Evolutionary conservation across 2,329 filamentous ascomycete genomes (phyloP), one percentile per base, ranked within the genome.

Genomic region (Arthrobotrys entomopaga): DNA sequence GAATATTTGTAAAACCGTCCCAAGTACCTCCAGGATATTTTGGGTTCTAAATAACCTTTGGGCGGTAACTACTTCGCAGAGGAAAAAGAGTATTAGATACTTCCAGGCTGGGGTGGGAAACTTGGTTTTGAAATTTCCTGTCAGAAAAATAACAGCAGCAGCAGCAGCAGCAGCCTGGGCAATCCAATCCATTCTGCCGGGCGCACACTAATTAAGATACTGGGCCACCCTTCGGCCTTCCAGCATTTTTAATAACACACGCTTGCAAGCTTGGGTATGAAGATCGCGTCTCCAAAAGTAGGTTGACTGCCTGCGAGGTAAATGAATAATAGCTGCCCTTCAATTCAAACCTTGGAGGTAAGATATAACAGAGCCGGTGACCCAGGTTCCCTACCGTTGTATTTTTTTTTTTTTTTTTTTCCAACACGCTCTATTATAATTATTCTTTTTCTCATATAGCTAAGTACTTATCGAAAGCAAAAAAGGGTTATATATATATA

Each of bases 361-460:
- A 69, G 65, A 69, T 69, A 69, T 69, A 69, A 69, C 65, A 58
- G n/a, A 54, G 38, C 65, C 22, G 65, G 16, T 20, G 60, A 46
- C 56, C 65, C 57, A n/a, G 49, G 56, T 22, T 61, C 40, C 42
- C 13, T n/a, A 46, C 13, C 56, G 40, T 53, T 48, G 65, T 69
- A n/a, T n/a, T n/a, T n/a, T n/a, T n/a, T n/a, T 67, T 54, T 56
- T 26, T 53, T 43, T 67, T 54, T 56, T 26, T 53, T 43, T 42
- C 43, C 58, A 48, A 26, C 19, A 10, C 40, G 26, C 26, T 50
- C 29, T 29, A n/a, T 10, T 54, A 20, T 50, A 58, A 7, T 34
- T 56, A n/a, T 20, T 26, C 43, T 58, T 58, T 59, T 59, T 60
- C 63, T 59, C 54, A 53, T 40, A 66, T 2, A 53, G 22, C 24